phyloP scores from a whole-genome alignment of 495 filamentous ascomycete species.

The Aspergillus heteromorphus region DNA sequence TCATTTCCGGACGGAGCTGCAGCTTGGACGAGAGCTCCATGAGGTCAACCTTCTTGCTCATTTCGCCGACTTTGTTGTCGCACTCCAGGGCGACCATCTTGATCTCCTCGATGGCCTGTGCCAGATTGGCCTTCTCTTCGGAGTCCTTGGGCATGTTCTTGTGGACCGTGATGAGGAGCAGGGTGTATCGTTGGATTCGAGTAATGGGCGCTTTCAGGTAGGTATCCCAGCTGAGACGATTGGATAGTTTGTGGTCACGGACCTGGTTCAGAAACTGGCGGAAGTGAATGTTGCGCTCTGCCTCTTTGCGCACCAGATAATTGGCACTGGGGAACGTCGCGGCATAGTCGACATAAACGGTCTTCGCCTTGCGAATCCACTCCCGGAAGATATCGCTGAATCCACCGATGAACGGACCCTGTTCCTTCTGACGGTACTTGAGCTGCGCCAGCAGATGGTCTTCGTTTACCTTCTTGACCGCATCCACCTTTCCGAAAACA shows the following conservation, averaged over 20 bases:
- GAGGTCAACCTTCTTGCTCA: constrained; percentile 84
- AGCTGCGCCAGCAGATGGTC: constrained; percentile 91
- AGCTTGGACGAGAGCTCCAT: constrained; percentile 79
- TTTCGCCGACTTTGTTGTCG: constrained; percentile 90
- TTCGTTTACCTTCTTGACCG: constrained; percentile 86
- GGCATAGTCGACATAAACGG: constrained; percentile 87
- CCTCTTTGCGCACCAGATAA: constrained; percentile 78
- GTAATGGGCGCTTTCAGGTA: constrained; percentile 93
- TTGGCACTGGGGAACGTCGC: constrained; percentile 78
- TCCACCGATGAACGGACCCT: constrained; percentile 88
- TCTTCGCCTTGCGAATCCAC: constrained; percentile 93
- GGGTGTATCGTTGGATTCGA: constrained; percentile 81
- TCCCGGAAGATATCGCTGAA: constrained; percentile 98
- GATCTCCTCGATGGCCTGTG: constrained; percentile 89
- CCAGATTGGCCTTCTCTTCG: constrained; percentile 85
- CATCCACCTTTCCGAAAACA: constrained; percentile 88
- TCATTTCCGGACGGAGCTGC: constrained; percentile 79
- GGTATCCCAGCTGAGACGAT: constrained; percentile 86
- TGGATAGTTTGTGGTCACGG: constrained; percentile 72
- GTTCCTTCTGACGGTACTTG: constrained; percentile 95
- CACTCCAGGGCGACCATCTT: constrained; percentile 88
- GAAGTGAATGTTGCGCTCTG: constrained; percentile 80
- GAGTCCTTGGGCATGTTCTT: constrained; percentile 78
- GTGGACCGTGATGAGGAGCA: constrained; percentile 76
- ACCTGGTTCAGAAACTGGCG: constrained; percentile 76